Evolutionary conservation across 2,329 filamentous ascomycete genomes (phyloP), one percentile per base, ranked within the genome.

Genomic region (Tolypocladium ophioglossoides): DNA sequence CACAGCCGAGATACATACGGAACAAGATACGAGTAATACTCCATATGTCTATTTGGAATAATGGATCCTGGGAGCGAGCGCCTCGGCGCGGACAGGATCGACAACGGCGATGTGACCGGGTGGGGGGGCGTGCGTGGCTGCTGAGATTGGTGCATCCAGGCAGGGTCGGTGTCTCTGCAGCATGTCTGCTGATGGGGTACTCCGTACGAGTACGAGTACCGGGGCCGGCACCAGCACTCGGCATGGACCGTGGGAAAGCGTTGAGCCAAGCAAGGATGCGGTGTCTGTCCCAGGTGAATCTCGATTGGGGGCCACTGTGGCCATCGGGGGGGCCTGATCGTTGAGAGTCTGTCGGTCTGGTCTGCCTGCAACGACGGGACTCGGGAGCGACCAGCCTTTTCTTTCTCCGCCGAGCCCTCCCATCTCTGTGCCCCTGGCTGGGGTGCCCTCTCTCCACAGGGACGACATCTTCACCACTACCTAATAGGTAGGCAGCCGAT

Each of bases 231-330:
- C 34, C 12, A 35, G 12, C 5, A 14, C 37, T 39, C 37, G 37
- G 37, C 37, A 38, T 38, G 38, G 18, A 10, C 37, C 22, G 11
- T 44, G 22, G 14, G 2, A 16, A 8, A 27, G 40, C 22, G 20
- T 44, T 27, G 14, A 1, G 7, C 30, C 30, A 30, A 27, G 4
- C 39, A 44, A 44, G 22, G 18, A 16, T 46, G 18, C n/a, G n/a
- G 27, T 9, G 16, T 39, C n/a, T 40, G 52, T 53, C 44, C 52
- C 52, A 39, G 51, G 27, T 52, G 38, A 44, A 52, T 52, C 50
- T 52, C 50, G 50, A 52, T 44, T 38, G 50, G n/a, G 18, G 50
- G 14, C 50, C 24, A n/a, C 34, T 30, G 30, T 2, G 5, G 30
- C 30, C 27, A 12, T 11, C 14, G 11, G 34, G 14, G 11, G 34